Evolutionary conservation across 768 basidiomycete genomes (phyloP).

Genomic region (Tricholoma flavovirens): DNA sequence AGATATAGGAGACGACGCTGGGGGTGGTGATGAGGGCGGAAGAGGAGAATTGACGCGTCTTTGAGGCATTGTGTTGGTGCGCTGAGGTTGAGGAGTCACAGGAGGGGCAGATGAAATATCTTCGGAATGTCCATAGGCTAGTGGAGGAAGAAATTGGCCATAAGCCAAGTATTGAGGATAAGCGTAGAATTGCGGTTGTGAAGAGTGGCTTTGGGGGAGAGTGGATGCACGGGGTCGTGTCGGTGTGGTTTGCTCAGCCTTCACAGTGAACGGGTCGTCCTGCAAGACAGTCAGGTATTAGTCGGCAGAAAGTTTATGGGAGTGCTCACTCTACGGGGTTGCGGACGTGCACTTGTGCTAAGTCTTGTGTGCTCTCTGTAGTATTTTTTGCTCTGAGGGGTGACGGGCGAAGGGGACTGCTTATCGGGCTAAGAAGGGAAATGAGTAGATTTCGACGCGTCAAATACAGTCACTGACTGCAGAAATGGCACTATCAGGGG

Average conservation of each 20-base stretch:
- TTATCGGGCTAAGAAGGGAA: constrained; percentile 5
- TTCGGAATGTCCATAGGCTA: constrained; percentile 27
- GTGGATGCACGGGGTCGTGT: constrained; percentile 29
- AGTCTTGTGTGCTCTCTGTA: constrained; percentile 51
- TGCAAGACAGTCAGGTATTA: constrained; percentile 11
- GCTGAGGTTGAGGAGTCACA: constrained; percentile 44
- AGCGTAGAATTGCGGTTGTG: constrained; percentile 27
- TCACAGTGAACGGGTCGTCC: constrained; percentile 24
- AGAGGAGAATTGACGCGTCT: constrained; percentile 39
- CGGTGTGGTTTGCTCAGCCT: constrained; percentile 42
- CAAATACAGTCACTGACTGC: constrained; percentile 39
- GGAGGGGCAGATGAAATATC: constrained; percentile 34
- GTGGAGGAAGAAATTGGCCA: constrained; percentile 20
- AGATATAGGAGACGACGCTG: constrained; percentile 52
- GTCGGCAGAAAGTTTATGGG: constrained; percentile 5
- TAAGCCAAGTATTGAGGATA: constrained; percentile 35
- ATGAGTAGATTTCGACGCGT: constrained; percentile 19
- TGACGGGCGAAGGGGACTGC: constrained; percentile 34
- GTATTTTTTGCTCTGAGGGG: constrained; percentile 57
- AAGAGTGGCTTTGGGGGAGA: constrained; percentile 16
- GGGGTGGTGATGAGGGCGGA: constrained; percentile 57
- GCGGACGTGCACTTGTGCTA: constrained; percentile 18
- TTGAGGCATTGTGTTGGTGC: constrained; percentile 29
- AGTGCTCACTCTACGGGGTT: constrained; percentile 23
- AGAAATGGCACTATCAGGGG: constrained; percentile 17